Base-by-base conservation (phyloP, 179 eudicot species). In the Silene vulgaris region DNA sequence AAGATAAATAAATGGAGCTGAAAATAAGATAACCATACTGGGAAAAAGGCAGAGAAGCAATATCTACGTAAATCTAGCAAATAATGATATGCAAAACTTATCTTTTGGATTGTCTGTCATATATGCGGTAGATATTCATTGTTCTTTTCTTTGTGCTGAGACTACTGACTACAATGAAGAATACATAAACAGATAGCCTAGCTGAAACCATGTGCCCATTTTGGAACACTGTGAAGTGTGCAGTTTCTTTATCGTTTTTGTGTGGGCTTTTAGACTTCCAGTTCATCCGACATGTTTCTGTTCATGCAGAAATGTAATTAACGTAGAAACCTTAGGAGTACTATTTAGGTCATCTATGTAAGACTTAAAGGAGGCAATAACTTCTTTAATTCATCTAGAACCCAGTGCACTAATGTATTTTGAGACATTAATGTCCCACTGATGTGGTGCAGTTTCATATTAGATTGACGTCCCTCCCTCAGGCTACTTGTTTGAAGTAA, bases 361-460 rank as follows among this genome's bases (percentile, higher is more conserved):
- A 14, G 8, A 65, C 43, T 65, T 23, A 21, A n/a, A 23, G 50
- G 45, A 16, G 30, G 65, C 8, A 32, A 66, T 66, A 14, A 66
- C n/a, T 3, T 19, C 14, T 52, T 52, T 13, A 17, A 3, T 11
- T 8, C 45, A 69, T 43, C 29, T 13, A 20, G 20, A 40, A 69
- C 26, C 4, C 13, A 48, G 23, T 17, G 65, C 1, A 43, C 6
- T 59, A 37, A 7, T 69, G n/a, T 59, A n/a, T 23, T 60, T 40
- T 35, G 14, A 13, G 30, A 28, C 65, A n/a, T 26, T 14, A 48
- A 61, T 48, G 7, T 35, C 40, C 48, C 4, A 56, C n/a, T 43
- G 4, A 65, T 66, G 17, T 69, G 32, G 28, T 71, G 67, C 67
- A 37, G 20, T 52, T 45, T 73, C 50, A 66, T 68, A 60, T 74